These are phyloP conservation scores for Cyberlindnera euphorbiae DNA, from an alignment of 805 yeast genomes.

Conservation along the genomic window DNA sequence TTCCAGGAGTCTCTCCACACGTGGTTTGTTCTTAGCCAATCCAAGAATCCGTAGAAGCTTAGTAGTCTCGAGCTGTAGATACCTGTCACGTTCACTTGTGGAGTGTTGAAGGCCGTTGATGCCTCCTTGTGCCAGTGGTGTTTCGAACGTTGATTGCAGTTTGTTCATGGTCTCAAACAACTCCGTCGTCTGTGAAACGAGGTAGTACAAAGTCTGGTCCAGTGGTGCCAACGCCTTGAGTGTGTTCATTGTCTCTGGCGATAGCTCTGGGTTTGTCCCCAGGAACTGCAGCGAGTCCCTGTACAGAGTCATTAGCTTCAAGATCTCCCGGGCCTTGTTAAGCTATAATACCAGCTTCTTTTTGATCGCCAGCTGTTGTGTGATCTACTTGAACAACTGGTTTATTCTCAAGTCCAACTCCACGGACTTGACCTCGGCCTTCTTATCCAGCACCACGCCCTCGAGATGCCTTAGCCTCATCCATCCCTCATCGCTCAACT, in stretches of 20 bases:
- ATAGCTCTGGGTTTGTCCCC: conserved; percentile 1
- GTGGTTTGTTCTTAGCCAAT: conserved; percentile 19
- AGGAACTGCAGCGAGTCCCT: conserved; percentile 29
- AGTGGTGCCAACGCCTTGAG: conserved; percentile 38
- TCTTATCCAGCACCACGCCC: conserved; percentile 32
- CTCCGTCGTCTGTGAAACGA: conserved; percentile 38
- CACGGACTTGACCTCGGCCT: conserved; percentile 15
- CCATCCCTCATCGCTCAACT: conserved; percentile 49
- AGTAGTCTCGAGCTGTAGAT: conserved; percentile 35
- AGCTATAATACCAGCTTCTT: conserved; percentile 37
- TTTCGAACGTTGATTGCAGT: conserved; percentile 8
- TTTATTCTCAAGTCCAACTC: conserved; percentile 31
- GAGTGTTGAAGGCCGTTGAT: conserved; percentile 17
- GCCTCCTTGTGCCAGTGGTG: conserved; percentile 11
- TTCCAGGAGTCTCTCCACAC: conserved; percentile 19
- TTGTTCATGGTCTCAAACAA: conserved; percentile 14
- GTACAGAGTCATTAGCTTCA: conserved; percentile 31
- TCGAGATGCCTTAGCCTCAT: conserved; percentile 66
- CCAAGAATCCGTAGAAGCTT: conserved; percentile 28
- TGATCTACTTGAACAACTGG: conserved; percentile 34
- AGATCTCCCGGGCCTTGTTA: conserved; percentile 33
- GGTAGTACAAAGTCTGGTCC: conserved; percentile 42
- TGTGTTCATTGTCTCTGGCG: conserved; percentile 15
- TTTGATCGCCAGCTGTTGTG: conserved; percentile 39
- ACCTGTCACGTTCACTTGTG: conserved; percentile 35